These are phyloP conservation scores for Xylariaceae sp. DNA, from an alignment of 2,329 filamentous ascomycete genomes.

Conservation along the genomic window DNA sequence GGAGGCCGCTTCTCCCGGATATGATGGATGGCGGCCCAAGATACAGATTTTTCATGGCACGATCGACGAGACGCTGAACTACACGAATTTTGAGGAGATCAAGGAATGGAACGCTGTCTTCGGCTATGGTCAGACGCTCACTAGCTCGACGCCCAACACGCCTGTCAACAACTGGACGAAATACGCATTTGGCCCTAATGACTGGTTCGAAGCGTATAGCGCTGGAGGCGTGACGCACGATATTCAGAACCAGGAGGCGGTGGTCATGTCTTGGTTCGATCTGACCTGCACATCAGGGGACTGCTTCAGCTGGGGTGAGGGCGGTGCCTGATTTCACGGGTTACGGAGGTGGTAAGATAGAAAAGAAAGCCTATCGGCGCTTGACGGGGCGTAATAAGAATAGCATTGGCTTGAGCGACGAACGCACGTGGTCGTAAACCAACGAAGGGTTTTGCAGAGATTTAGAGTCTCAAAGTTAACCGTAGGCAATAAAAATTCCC, in stretches of 20 bases:
- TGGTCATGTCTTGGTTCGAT: slow-evolving; percentile 38
- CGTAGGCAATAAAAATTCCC: no score
- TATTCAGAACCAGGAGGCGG: slow-evolving; percentile 37
- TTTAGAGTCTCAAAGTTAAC: no score
- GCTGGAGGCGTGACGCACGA: slow-evolving; percentile 38
- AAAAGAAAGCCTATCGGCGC: no score
- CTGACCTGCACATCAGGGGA: slow-evolving; percentile 31
- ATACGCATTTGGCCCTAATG: slow-evolving; percentile 33
- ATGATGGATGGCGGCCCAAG: slow-evolving; percentile 48
- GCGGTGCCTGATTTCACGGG: slow-evolving; percentile 13
- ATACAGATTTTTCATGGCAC: slow-evolving; percentile 57
- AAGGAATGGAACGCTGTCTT: slow-evolving; percentile 49
- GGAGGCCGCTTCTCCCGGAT: slow-evolving; percentile 45
- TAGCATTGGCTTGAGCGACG: no score
- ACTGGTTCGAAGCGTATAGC: slow-evolving; percentile 41
- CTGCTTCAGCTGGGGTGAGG: slow-evolving; percentile 39
- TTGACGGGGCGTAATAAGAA: no score
- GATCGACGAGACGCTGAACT: slow-evolving; percentile 46
- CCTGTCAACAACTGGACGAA: slow-evolving; percentile 38
- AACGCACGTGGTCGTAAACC: no score
- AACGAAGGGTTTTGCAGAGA: no score
- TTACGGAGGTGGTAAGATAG: no score
- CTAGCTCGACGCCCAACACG: slow-evolving; percentile 30
- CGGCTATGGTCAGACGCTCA: slow-evolving; percentile 32
- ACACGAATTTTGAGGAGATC: slow-evolving; percentile 48